Base-by-base conservation (phyloP, 345 rosid genomes). In the Cardiospermum halicacabum region DNA sequence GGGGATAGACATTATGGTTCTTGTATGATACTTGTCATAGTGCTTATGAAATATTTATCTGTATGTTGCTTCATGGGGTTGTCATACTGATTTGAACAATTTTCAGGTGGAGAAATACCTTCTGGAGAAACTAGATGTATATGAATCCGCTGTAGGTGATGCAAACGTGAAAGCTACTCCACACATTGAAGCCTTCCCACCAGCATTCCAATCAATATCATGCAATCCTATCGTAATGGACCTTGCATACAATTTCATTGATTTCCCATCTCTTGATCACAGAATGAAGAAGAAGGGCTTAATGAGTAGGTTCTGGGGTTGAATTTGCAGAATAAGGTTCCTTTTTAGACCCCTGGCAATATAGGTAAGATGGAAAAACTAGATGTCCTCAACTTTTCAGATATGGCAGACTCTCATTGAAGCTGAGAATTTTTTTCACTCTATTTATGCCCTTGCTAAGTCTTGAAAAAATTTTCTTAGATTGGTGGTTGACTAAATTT, bases 261-360 rank as follows among this genome's bases (percentile, higher is more conserved):
- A 84, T 18, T 95, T 91, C 87, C 99, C 99, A 12, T 82, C 77
- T 36, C 78, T 95, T 3, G 96, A 89, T 42, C 85, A 80, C 80
- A 77, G 96, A 74, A 89, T 82, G 93, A 91, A 86, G 93, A 95
- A 82, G 69, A 90, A 77, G 75, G 88, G 97, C 27, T 81, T 91
- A 72, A 68, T 87, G 0, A 82, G 99, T 62, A 85, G 97, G 71
- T 28, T 88, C 4, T 89, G 88, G 86, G 51, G 93, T 36, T 84
- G 72, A 90, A 71, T 56, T 53, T n/a, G 39, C 42, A 56, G 37
- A 13, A 67, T 18, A 25, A 30, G 65, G 30, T 42, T 63, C 24
- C 7, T 12, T 27, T 55, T 25, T 40, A 12, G 26, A 13, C 12
- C 21, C 36, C 22, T 10, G 16, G 21, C 15, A 5, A 18, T 37